Evolutionary conservation across 192 early-diverging fungal genomes (phyloP).

Genomic region (Backusella tuberculispora): DNA sequence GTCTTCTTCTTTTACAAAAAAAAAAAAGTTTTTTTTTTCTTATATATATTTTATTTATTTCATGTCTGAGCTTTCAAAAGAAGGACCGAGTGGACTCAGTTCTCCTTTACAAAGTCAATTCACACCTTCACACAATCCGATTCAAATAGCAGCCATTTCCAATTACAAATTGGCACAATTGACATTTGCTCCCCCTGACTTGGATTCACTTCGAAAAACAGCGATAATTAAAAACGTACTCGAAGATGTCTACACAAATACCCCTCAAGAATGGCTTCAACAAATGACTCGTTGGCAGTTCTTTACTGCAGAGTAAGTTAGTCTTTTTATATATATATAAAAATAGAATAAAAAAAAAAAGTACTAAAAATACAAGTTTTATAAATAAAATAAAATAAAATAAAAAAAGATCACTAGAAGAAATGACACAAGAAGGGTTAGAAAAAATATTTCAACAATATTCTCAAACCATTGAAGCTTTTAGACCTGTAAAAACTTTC

Average conservation of each 20-base stretch:
- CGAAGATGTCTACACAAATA: slow-evolving; percentile 38
- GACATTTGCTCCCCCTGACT: slow-evolving; percentile 45
- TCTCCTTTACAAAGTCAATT: slow-evolving; percentile 23
- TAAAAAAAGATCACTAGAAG: slow-evolving; percentile 34
- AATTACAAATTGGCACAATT: slow-evolving; percentile 49
- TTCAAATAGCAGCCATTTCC: slow-evolving; percentile 45
- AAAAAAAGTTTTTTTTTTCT: background rate
- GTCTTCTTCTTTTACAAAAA: too few species aligned
- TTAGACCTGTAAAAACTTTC: slow-evolving; percentile 1
- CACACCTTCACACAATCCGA: slow-evolving; percentile 38
- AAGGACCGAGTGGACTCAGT: background rate
- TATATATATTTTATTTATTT: background rate
- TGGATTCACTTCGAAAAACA: slow-evolving; percentile 42
- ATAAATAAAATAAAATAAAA: background rate
- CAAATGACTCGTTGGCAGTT: slow-evolving; percentile 48
- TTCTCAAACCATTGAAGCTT: slow-evolving; percentile 37
- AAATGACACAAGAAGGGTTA: slow-evolving; percentile 38
- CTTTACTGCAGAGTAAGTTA: slow-evolving; percentile 44
- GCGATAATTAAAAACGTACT: slow-evolving; percentile 46
- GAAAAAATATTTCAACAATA: slow-evolving; percentile 41
- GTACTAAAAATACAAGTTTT: background rate
- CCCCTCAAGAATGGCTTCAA: slow-evolving; percentile 44
- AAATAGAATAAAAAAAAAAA: background rate
- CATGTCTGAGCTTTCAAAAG: background rate
- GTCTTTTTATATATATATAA: slow-evolving; percentile 1